Conservation (phyloP, 2,329 filamentous ascomycete genomes). For the Dothideomycetes sp. region DNA sequence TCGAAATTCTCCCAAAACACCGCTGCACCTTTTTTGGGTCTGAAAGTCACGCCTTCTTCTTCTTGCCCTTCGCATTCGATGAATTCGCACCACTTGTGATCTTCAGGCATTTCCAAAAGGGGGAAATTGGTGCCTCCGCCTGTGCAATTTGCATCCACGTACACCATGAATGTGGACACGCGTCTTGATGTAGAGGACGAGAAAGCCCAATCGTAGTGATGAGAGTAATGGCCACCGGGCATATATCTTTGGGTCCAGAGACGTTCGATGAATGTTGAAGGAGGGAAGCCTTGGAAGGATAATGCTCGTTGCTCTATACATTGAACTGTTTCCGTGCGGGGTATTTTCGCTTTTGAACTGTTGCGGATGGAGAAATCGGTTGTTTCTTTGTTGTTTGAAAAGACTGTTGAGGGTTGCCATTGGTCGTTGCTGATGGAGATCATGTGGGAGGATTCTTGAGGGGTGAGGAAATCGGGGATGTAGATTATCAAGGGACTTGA, state of each 20-base stretch:
- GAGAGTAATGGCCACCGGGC: constrained; percentile 47
- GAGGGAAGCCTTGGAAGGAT: constrained; percentile 51
- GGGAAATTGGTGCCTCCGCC: constrained; percentile 56
- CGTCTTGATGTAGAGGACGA: constrained; percentile 28
- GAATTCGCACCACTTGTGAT: constrained; percentile 47
- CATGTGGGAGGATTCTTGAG: constrained; percentile 41
- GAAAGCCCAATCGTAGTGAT: constrained; percentile 51
- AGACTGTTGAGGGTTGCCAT: constrained; percentile 47
- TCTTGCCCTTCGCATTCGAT: constrained; percentile 40
- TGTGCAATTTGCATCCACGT: constrained; percentile 42
- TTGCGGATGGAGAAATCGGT: constrained; percentile 42
- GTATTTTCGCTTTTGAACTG: constrained; percentile 43
- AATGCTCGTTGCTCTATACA: constrained; percentile 52
- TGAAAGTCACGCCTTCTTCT: constrained; percentile 46
- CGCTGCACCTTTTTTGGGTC: constrained; percentile 48
- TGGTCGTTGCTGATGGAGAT: constrained; percentile 41
- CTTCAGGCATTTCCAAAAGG: constrained; percentile 36
- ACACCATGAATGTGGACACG: constrained; percentile 54
- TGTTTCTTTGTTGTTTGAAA: constrained; percentile 38
- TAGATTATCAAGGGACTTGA: constrained; percentile 49
- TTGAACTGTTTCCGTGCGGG: constrained; percentile 41
- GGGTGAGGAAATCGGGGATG: constrained; percentile 46
- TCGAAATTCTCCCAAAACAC: constrained; percentile 55
- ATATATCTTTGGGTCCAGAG: constrained; percentile 54
- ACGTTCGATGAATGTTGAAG: constrained; percentile 49